Percentiles rank a stretch among this genome's conserved stretches.
These are phyloP conservation scores for Lentinula sp. DNA, from an alignment of 768 basidiomycete species.

Conservation along the genomic window DNA sequence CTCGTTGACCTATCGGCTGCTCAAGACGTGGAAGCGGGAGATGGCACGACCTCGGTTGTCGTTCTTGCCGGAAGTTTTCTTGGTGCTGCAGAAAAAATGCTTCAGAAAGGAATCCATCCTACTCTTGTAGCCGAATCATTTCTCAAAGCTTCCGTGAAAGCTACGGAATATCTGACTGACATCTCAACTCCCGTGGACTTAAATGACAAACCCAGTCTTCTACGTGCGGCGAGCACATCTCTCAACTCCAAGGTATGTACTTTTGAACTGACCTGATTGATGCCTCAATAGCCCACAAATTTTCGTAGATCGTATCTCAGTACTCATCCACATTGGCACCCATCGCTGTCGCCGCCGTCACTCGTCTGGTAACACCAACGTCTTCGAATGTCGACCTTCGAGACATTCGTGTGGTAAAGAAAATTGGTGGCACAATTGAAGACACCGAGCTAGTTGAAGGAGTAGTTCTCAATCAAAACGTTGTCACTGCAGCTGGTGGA, in stretches of 20 bases:
- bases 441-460: slow-evolving; percentile 97
- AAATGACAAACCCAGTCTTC: slow-evolving; percentile 74
- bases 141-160: slow-evolving; percentile 84
- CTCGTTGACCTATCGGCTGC: slow-evolving; percentile 96
- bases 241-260: slow-evolving; percentile 85
- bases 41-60: slow-evolving; percentile 97
- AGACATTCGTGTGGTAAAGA: slow-evolving; percentile 95
- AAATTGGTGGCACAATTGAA: slow-evolving; percentile 98
- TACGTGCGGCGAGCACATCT: slow-evolving; percentile 92
- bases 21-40: slow-evolving; percentile 97
- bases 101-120: slow-evolving; percentile 95
- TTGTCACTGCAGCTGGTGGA: slow-evolving; percentile 84
- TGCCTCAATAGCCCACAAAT: not conserved
- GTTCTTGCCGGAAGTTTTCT: slow-evolving; percentile 92
- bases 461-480: slow-evolving; percentile 95
- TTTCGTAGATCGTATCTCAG: slow-evolving; percentile 89
- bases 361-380: slow-evolving; percentile 79
- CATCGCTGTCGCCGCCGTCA: slow-evolving; percentile 96
- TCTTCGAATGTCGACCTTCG: slow-evolving; percentile 95
- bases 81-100: slow-evolving; percentile 93
- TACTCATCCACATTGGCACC: slow-evolving; percentile 98
- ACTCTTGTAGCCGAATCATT: slow-evolving; percentile 97
- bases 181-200: slow-evolving; percentile 91
- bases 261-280: not conserved
- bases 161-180: slow-evolving; percentile 90